Evolutionary conservation across 768 basidiomycete genomes (phyloP).

Genomic region (Xanthoconium purpureum): DNA sequence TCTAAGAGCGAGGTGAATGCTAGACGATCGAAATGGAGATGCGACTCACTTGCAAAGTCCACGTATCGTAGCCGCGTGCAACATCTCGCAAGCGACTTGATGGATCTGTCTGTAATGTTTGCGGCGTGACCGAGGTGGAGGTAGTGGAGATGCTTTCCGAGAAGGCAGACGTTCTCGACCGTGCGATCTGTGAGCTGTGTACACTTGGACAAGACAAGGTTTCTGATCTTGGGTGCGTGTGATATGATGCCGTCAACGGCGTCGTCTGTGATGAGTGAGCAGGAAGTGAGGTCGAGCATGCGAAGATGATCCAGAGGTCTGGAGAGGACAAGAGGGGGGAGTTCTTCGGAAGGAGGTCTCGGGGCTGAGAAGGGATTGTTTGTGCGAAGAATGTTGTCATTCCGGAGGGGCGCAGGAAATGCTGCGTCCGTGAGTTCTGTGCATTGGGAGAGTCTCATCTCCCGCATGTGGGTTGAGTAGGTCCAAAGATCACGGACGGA

Average conservation of each 20-base stretch:
- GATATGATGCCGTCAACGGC: slow-evolving; percentile 80
- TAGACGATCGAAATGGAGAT: background rate
- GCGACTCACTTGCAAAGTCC: slow-evolving; percentile 85
- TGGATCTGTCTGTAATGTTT: slow-evolving; percentile 86
- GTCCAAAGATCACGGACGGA: slow-evolving; percentile 84
- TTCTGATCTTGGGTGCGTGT: slow-evolving; percentile 80
- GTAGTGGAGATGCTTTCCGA: slow-evolving; percentile 93
- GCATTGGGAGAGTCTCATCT: slow-evolving; percentile 84
- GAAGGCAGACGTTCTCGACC: slow-evolving; percentile 76
- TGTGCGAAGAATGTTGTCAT: slow-evolving; percentile 32
- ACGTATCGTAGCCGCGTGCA: slow-evolving; percentile 93
- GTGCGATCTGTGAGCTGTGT: slow-evolving; percentile 71
- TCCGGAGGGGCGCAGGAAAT: slow-evolving; percentile 70
- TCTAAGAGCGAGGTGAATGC: slow-evolving; percentile 43
- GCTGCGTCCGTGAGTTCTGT: slow-evolving; percentile 74
- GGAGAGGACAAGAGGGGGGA: slow-evolving; percentile 65
- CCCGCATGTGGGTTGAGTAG: slow-evolving; percentile 78
- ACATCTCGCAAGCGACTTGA: slow-evolving; percentile 75
- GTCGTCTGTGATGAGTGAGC: slow-evolving; percentile 74
- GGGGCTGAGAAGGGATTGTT: slow-evolving; percentile 43
- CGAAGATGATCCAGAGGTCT: slow-evolving; percentile 80
- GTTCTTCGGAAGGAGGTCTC: slow-evolving; percentile 36
- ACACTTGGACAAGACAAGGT: slow-evolving; percentile 86
- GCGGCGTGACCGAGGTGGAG: slow-evolving; percentile 91
- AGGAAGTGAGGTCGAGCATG: slow-evolving; percentile 90